Percentiles rank a stretch among this genome's conserved stretches.
phyloP scores from a whole-genome alignment of 768 basidiomycete species.

The Podaxis sp. region DNA sequence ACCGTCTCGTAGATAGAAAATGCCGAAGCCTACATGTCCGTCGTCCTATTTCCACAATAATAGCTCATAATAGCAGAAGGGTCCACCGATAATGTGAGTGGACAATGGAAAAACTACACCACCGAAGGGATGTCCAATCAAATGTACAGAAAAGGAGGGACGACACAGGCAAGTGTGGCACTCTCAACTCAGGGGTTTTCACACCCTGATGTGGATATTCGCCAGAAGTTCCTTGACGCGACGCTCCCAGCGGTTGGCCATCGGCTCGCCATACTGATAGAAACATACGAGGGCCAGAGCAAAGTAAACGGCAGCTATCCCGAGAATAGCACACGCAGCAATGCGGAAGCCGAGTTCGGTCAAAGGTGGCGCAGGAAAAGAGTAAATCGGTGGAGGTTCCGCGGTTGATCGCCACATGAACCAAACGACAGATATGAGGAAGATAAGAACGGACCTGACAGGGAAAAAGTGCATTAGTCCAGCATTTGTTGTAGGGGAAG shows the following conservation, averaged over 20 bases:
- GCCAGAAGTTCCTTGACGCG: neutral
- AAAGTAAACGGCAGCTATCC: neutral
- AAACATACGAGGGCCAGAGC: neutral
- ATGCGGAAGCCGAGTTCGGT: neutral
- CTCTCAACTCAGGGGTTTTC: too few relatives aligned
- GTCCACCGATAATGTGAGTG: too few relatives aligned
- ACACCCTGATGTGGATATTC: neutral
- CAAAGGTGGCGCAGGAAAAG: neutral
- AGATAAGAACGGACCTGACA: neutral
- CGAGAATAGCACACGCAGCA: neutral
- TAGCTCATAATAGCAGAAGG: too few relatives aligned
- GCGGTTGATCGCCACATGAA: neutral
- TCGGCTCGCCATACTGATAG: constrained; percentile 19
- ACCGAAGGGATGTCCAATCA: too few relatives aligned
- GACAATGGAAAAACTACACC: too few relatives aligned
- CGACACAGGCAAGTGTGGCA: too few relatives aligned
- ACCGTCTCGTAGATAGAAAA: too few relatives aligned
- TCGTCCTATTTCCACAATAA: too few relatives aligned
- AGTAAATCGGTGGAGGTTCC: neutral
- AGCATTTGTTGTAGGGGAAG: too few relatives aligned
- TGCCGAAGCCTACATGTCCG: too few relatives aligned
- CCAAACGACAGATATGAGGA: neutral
- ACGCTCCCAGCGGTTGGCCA: neutral
- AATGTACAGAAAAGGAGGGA: too few relatives aligned
- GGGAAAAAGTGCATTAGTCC: neutral